Conservation (phyloP, 2,329 filamentous ascomycete genomes). For the Sporothrix pseudoabietina region DNA sequence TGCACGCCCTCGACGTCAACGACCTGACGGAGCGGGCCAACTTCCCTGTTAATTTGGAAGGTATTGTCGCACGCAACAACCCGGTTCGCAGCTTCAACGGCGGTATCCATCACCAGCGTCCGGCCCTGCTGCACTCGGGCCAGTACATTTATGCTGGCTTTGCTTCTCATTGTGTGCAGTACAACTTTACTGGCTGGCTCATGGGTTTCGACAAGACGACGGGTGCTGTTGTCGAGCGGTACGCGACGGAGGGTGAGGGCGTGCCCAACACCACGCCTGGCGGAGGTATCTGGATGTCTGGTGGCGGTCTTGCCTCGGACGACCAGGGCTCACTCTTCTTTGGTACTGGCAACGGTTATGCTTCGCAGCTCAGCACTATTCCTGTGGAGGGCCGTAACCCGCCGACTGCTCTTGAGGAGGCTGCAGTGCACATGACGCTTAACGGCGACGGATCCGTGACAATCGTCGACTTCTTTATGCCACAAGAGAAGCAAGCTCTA, state of each 20-base stretch:
- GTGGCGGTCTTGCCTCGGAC: slow-evolving; percentile 52
- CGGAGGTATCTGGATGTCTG: slow-evolving; percentile 54
- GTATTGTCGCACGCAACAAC: slow-evolving; percentile 50
- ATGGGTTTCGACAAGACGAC: slow-evolving; percentile 52
- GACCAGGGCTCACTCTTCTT: slow-evolving; percentile 52
- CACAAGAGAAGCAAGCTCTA: slow-evolving; percentile 51
- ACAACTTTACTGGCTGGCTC: slow-evolving; percentile 54
- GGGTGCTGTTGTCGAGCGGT: slow-evolving; percentile 49
- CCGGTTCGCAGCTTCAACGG: slow-evolving; percentile 49
- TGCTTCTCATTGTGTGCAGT: slow-evolving; percentile 55
- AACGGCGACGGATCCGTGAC: slow-evolving; percentile 48
- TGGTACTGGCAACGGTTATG: slow-evolving; percentile 52
- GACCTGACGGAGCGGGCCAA: slow-evolving; percentile 46
- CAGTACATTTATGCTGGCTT: slow-evolving; percentile 54
- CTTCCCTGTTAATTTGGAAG: slow-evolving; percentile 50
- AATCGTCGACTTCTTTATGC: slow-evolving; percentile 55
- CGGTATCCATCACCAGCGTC: slow-evolving; percentile 52
- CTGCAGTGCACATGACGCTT: slow-evolving; percentile 52
- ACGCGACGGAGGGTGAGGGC: slow-evolving; percentile 48
- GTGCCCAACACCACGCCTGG: slow-evolving; percentile 46
- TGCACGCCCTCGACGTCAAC: slow-evolving; percentile 51
- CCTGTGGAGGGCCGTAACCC: slow-evolving; percentile 50
- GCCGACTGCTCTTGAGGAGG: slow-evolving; percentile 51
- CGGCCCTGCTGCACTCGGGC: slow-evolving; percentile 50
- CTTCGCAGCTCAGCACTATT: slow-evolving; percentile 49